These are phyloP conservation scores for Arctostaphylos glauca DNA, from an alignment of 148 eudicot genomes.

Conservation along the genomic window DNA sequence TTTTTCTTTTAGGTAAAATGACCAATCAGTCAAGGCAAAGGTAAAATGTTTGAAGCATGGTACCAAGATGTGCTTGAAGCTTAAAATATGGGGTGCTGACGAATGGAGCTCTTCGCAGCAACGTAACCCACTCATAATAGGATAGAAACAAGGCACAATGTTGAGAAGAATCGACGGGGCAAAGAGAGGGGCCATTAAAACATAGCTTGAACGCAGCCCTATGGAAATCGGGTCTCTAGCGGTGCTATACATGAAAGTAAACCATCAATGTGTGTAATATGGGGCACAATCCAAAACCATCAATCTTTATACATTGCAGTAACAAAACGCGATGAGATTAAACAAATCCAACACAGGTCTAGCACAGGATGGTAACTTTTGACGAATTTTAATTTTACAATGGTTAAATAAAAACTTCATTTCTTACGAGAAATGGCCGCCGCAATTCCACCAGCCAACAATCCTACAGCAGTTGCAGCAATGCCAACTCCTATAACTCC, in stretches of 20 bases:
- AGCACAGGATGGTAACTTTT: background rate
- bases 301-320: background rate
- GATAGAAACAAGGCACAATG: background rate
- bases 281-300: background rate
- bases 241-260: background rate
- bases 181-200: background rate
- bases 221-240: background rate
- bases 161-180: too few species aligned
- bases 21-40: background rate
- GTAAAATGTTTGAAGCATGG: background rate
- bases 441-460: slow-evolving; percentile 61
- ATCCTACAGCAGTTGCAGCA: slow-evolving; percentile 62
- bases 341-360: background rate
- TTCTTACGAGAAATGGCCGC: slow-evolving; percentile 53
- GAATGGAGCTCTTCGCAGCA: background rate
- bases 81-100: background rate
- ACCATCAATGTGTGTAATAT: background rate
- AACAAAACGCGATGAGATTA: background rate
- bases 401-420: background rate
- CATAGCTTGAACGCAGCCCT: background rate
- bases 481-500: slow-evolving; percentile 46
- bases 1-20: background rate
- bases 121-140: background rate
- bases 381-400: background rate
- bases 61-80: background rate